Evolutionary conservation across 2,329 filamentous ascomycete genomes (phyloP).

Genomic region (Fusarium metavorans): DNA sequence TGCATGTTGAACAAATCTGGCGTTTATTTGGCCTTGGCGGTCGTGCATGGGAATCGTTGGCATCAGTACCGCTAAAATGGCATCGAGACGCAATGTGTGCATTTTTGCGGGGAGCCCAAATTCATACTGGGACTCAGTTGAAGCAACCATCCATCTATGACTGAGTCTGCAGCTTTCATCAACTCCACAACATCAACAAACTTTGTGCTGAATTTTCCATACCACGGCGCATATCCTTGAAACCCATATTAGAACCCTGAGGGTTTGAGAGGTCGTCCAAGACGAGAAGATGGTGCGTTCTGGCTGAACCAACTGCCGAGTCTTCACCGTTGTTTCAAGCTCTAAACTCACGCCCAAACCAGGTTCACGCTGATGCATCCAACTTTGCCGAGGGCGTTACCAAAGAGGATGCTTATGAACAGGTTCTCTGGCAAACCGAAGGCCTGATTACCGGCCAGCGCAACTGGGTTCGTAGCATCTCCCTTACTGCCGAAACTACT

Average conservation of each 20-base stretch:
- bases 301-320: neutral
- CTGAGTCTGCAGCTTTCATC: conserved; percentile 1
- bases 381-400: conserved; percentile 75
- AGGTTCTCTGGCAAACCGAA: conserved; percentile 77
- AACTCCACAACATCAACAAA: conserved; percentile 27
- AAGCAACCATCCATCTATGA: conserved; percentile 3
- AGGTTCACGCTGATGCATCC: conserved; percentile 85
- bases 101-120: conserved; percentile 35
- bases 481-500: conserved; percentile 1
- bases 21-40: neutral
- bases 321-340: neutral
- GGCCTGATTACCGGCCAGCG: conserved; percentile 78
- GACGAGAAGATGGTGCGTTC: conserved; percentile 30
- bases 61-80: conserved; percentile 45
- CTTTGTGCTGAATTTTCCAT: conserved; percentile 16
- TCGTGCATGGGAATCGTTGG: conserved; percentile 5
- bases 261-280: neutral
- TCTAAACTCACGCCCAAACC: conserved; percentile 10
- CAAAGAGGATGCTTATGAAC: conserved; percentile 79
- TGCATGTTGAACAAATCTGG: neutral
- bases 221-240: neutral
- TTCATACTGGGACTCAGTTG: conserved; percentile 18
- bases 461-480: conserved; percentile 75
- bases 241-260: neutral
- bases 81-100: conserved; percentile 20